These are phyloP conservation scores for Solanum piurae DNA, from an alignment of 257 asterid species.

Conservation along the genomic window DNA sequence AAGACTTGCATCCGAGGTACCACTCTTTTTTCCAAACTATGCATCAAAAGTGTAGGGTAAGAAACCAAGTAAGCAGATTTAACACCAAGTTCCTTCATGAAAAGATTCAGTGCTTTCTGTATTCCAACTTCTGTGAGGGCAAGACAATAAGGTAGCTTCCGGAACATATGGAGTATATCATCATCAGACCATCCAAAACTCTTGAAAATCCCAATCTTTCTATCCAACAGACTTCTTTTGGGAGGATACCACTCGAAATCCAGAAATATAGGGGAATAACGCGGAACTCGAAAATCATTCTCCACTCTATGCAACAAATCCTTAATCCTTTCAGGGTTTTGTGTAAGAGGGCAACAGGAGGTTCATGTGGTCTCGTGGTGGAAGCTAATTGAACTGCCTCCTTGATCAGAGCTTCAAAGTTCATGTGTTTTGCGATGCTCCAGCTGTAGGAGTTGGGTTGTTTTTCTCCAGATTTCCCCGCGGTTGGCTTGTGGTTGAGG, in stretches of 20 bases:
- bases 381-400: neutral
- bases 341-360: neutral
- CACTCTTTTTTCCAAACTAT: neutral
- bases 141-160: neutral
- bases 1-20: neutral
- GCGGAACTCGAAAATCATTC: no score
- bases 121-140: neutral
- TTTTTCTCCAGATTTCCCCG: neutral
- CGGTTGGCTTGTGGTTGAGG: neutral
- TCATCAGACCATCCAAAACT: neutral
- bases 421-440: neutral
- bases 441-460: neutral
- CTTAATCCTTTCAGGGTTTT: no score
- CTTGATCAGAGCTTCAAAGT: neutral
- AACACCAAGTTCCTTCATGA: neutral
- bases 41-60: neutral
- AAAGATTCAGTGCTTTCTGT: neutral
- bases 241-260: no score
- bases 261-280: no score
- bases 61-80: neutral
- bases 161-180: neutral
- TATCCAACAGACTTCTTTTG: no score
- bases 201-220: neutral
- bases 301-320: no score
- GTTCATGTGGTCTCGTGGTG: neutral